Evolutionary conservation across 495 filamentous ascomycete species (phyloP), one percentile per base, ranked within the genome.

Genomic region (Neurospora pannonica): DNA sequence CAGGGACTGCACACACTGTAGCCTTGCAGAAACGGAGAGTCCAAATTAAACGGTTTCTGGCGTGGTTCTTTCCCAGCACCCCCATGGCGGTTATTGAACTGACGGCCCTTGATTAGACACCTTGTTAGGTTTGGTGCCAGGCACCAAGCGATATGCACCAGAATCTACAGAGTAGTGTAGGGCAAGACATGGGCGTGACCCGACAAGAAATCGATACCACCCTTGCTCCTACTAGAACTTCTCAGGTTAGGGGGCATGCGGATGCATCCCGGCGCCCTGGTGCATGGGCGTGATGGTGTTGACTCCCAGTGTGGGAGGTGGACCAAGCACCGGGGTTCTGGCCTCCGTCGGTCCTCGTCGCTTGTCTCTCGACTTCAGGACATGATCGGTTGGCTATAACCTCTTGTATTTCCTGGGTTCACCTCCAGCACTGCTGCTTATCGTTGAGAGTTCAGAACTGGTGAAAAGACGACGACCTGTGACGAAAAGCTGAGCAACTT

Each of bases 261-360:
- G 77, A 77, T 76, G 71, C 77, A 79, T 79, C 76, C 77, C 77
- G 76, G 77, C 77, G 72, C 69, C 72, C 71, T 77, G 72, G 74
- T 72, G 76, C 77, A 75, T 73, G 67, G 73, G 74, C 36, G 28
- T n/a, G 72, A 71, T 70, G 37, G 54, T 67, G 54, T 31, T 67
- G 54, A 67, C 54, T 62, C 54, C 13, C 13, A 31, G 24, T 62
- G 28, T 67, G 54, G 54, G 54, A 67, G 54, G 31, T 7, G 73
- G 69, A 42, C 37, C 36, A 24, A 71, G 67, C 43, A 38, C 31
- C 54, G 28, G n/a, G 40, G 38, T 43, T 60, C 72, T 71, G 38
- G 36, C 38, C 39, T 37, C 28, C 31, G n/a, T 72, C 36, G 71
- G 40, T 28, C 36, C 38, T 72, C 17, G 39, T 48, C 21, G 39